Base-by-base conservation (phyloP, 2,329 filamentous ascomycete species). In the Apiospora koreana region DNA sequence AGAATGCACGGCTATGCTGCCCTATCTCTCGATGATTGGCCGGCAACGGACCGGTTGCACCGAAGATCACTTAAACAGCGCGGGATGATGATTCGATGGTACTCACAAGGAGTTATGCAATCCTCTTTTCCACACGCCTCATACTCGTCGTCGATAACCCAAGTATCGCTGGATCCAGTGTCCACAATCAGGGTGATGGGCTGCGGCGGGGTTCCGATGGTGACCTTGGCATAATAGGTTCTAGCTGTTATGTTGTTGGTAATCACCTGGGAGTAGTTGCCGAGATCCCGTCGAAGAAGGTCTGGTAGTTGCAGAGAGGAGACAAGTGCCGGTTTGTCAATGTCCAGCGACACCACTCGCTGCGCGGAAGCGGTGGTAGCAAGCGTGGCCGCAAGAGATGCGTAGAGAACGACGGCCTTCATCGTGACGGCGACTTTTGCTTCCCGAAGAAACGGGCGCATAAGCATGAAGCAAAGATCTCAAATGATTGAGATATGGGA, bases 141-240 rank as follows among this genome's bases (percentile, higher is more conserved):
- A 28, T 14, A 18, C n/a, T 28, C 21, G 18, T 62, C 35, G 31
- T 62, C 54, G 28, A 38, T 31, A 21, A 62, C 54, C 88, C 89
- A 91, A 4, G 88, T 85, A 76, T 91, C 89, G 73, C 86, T 89
- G 77, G 87, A 90, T 38, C 89, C 89, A 2, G 89, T 91, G 78
- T 91, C 89, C 72, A 91, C 83, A 68, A 88, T 82, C 74, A 91
- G 82, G 68, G 79, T 82, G 67, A 90, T 78, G 3, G 79, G 77
- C 78, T 91, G 89, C 0, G 82, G 80, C 0, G 89, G 89, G 0
- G 88, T 89, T 67, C 89, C 89, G 54, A 91, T 79, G n/a, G 81
- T 80, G 54, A 91, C 83, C 67, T 88, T 83, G 50, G 86, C 85
- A 62, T 38, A 62, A 38, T 62, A 62, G 31, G 14, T 14, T 2